Evolutionary conservation across 257 asterid species (phyloP).

Genomic region (Pogostemon cablin): DNA sequence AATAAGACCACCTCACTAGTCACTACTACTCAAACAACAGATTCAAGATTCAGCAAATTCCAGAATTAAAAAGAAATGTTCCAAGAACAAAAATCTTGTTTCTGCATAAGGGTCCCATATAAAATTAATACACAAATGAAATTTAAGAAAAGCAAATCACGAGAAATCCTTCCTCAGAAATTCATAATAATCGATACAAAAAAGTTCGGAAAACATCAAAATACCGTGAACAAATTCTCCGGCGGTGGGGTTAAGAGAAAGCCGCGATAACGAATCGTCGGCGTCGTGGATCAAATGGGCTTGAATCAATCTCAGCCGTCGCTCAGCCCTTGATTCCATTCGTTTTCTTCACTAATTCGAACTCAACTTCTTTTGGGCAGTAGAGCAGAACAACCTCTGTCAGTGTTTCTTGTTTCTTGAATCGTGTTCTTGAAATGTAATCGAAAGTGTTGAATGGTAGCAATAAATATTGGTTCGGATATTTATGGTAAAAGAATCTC

Average conservation of each 20-base stretch:
- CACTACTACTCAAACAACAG: neutral
- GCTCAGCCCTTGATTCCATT: slow-evolving; percentile 67
- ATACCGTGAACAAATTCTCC: slow-evolving; percentile 68
- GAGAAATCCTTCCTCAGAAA: neutral
- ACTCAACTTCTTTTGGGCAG: neutral
- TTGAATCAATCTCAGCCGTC: slow-evolving; percentile 75
- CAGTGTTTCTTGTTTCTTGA: neutral
- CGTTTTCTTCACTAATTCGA: neutral
- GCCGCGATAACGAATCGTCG: slow-evolving; percentile 39
- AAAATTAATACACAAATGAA: neutral
- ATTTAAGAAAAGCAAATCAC: slow-evolving; percentile 14
- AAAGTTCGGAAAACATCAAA: slow-evolving; percentile 15
- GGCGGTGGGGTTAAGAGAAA: slow-evolving; percentile 61
- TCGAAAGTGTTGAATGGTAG: neutral
- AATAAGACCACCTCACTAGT: neutral
- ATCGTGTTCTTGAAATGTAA: neutral
- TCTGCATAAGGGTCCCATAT: slow-evolving; percentile 12
- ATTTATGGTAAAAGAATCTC: neutral
- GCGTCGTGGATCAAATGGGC: slow-evolving; percentile 58
- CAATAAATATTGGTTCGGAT: slow-evolving; percentile 16
- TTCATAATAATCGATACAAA: neutral
- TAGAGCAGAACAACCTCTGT: neutral
- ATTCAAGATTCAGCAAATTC: neutral
- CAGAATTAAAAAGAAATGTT: slow-evolving; percentile 5
- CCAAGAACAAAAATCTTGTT: neutral